phyloP scores from a whole-genome alignment of 192 early-diverging fungal species.

The Diversispora eburnea region DNA sequence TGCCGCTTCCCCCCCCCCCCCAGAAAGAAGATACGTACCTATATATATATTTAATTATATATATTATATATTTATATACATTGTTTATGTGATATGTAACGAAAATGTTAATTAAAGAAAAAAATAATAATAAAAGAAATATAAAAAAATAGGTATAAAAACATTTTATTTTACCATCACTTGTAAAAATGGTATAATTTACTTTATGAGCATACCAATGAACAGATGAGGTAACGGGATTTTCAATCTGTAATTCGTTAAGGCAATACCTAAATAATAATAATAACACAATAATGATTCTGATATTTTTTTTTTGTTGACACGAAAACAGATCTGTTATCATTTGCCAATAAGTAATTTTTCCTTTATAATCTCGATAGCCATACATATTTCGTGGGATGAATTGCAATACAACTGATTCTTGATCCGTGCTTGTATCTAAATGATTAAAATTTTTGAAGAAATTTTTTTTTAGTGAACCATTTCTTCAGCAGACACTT shows the following conservation, averaged over 20 bases:
- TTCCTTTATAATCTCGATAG: conserved; percentile 70
- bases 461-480: not conserved
- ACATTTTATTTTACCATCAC: conserved; percentile 49
- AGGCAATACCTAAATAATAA: conserved; percentile 32
- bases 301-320: not conserved
- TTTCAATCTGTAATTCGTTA: conserved; percentile 42
- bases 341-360: conserved; percentile 70
- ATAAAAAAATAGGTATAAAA: not conserved
- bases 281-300: not conserved
- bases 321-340: not conserved
- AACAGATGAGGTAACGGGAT: conserved; percentile 52
- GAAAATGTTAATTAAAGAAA: not conserved
- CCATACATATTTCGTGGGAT: conserved; percentile 67
- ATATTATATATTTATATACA: not conserved
- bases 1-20: conserved; percentile 87
- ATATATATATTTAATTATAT: no score
- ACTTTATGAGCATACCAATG: conserved; percentile 90
- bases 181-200: conserved; percentile 61
- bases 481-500: not conserved
- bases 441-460: conserved; percentile 4
- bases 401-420: conserved; percentile 70
- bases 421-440: conserved; percentile 45
- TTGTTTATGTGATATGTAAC: not conserved
- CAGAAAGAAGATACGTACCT: conserved; percentile 72
- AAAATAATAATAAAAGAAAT: not conserved